A percentile compares a stretch with the other conserved stretches of the same genome.
phyloP scores from a whole-genome alignment of 208 protist genomes.

The Trichomonas vaginalis region DNA sequence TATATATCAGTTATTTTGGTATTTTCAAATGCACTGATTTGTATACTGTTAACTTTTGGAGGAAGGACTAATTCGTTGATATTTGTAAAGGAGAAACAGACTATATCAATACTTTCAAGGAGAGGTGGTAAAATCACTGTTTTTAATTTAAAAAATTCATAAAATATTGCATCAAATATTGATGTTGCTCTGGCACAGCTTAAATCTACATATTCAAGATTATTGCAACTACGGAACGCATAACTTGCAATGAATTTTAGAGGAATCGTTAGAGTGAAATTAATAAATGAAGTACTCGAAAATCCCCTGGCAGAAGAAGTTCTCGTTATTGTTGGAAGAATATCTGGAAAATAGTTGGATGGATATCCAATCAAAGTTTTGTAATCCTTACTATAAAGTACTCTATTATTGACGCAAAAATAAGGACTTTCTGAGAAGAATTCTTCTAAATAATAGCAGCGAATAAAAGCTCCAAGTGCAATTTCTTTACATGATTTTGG shows the following conservation, averaged over 20 bases:
- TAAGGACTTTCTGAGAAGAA: no score
- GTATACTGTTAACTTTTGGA: background rate
- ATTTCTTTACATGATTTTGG: no score
- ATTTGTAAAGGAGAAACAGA: background rate
- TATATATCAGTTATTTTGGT: background rate
- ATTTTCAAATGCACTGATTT: background rate
- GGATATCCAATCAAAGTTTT: no score
- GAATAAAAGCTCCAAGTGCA: no score
- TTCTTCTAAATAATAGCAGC: no score
- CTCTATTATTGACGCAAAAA: no score
- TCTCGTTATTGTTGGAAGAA: no score
- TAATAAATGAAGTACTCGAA: background rate
- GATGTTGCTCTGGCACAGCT: background rate
- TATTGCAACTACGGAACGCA: background rate
- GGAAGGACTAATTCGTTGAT: background rate
- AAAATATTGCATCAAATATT: background rate
- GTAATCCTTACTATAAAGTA: no score
- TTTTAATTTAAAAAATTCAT: background rate
- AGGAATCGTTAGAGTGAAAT: background rate
- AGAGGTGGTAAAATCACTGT: background rate
- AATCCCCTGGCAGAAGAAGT: background rate
- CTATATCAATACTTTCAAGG: background rate
- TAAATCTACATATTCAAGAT: background rate
- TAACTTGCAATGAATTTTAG: background rate
- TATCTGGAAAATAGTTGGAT: no score